Evolutionary conservation across 1,139 yeast species (phyloP).

Genomic region (Magnusiomyces ingens): DNA sequence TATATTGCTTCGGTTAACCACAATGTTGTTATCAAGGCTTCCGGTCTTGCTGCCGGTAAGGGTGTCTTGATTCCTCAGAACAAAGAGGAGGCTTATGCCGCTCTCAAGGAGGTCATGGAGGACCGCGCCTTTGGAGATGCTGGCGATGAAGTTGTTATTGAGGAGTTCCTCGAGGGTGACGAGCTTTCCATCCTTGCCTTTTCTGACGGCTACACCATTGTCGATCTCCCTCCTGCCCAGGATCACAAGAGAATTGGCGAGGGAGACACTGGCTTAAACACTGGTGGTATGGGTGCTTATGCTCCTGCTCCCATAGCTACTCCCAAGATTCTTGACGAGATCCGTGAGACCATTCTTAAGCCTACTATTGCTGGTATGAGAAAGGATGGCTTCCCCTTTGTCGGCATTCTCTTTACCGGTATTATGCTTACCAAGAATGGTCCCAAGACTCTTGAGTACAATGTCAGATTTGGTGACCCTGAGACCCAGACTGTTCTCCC

Average conservation of each 20-base stretch:
- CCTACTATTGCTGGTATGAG: constrained; percentile 98
- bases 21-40: constrained; percentile 89
- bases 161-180: constrained; percentile 94
- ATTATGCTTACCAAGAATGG: constrained; percentile 78
- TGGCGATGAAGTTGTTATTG: constrained; percentile 94
- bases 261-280: constrained; percentile 88
- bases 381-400: constrained; percentile 89
- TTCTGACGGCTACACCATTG: constrained; percentile 88
- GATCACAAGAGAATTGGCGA: constrained; percentile 96
- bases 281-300: constrained; percentile 99
- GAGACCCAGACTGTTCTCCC: constrained; percentile 97
- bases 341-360: constrained; percentile 65
- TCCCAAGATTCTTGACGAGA: constrained; percentile 57
- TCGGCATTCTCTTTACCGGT: constrained; percentile 95
- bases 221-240: constrained; percentile 94
- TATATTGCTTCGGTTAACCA: constrained; percentile 63
- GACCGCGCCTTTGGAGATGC: constrained; percentile 86
- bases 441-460: constrained; percentile 93
- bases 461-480: constrained; percentile 98
- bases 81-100: constrained; percentile 77
- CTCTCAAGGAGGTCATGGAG: constrained; percentile 84
- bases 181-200: constrained; percentile 90
- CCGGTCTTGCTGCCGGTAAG: constrained; percentile 98
- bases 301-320: constrained; percentile 96
- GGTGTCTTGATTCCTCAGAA: constrained; percentile 91